Evolutionary conservation across 129 eudicot genomes (phyloP).

Genomic region (Lonicera japonica): DNA sequence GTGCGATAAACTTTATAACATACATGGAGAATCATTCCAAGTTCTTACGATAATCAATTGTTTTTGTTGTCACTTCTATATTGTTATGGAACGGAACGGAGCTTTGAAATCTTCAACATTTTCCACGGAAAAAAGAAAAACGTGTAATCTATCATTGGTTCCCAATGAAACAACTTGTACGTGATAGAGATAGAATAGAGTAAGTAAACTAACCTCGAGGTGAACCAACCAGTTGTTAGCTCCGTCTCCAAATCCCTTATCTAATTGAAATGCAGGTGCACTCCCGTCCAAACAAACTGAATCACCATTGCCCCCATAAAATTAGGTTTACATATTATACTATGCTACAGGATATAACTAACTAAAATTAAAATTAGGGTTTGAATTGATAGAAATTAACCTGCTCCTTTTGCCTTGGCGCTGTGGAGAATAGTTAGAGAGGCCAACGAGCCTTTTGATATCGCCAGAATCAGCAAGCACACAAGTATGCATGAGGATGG

Average conservation of each 20-base stretch:
- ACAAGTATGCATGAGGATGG: constrained; percentile 20
- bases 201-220: constrained; percentile 39
- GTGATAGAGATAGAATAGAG: not conserved
- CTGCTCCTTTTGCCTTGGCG: constrained; percentile 51
- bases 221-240: constrained; percentile 49
- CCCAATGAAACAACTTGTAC: not conserved
- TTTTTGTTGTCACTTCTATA: too few species aligned
- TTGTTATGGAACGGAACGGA: too few species aligned
- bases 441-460: constrained; percentile 28
- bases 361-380: not conserved
- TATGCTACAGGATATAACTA: not conserved
- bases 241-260: constrained; percentile 40
- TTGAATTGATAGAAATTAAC: constrained; percentile 13
- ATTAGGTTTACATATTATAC: not conserved
- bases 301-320: not conserved
- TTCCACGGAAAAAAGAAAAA: too few species aligned
- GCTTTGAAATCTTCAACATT: too few species aligned
- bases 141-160: too few species aligned
- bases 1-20: too few species aligned
- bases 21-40: too few species aligned
- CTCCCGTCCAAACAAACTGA: constrained; percentile 66
- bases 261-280: constrained; percentile 53
- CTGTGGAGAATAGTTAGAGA: constrained; percentile 29
- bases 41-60: too few species aligned
- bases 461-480: constrained; percentile 15